Percentiles rank a stretch among this genome's conserved stretches.
phyloP scores from a whole-genome alignment of 2,329 filamentous ascomycete species.

The Neocucurbitaria cava region DNA sequence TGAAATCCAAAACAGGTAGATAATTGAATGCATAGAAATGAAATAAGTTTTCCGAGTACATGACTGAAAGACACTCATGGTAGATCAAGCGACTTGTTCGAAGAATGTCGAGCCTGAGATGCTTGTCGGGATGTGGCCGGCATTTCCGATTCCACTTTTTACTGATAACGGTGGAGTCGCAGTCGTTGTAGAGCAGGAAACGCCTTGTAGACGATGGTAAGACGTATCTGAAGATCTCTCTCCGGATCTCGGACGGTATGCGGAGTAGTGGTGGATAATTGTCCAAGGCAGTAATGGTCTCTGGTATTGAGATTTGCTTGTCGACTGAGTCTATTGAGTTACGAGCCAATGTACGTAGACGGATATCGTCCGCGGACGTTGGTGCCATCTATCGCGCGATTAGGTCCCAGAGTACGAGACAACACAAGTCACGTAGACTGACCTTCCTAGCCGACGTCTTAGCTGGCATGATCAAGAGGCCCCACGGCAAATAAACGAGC shows the following conservation, averaged over 20 bases:
- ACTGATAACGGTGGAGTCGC: constrained; percentile 48
- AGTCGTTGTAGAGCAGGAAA: constrained; percentile 56
- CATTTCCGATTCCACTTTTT: constrained; percentile 47
- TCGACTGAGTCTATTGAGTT: constrained; percentile 40
- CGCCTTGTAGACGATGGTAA: constrained; percentile 50
- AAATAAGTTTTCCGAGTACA: constrained; percentile 50
- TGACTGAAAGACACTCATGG: constrained; percentile 47
- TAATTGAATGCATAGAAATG: constrained; percentile 51
- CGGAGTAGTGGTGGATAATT: constrained; percentile 46
- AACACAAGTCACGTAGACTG: constrained; percentile 19
- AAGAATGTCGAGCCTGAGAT: constrained; percentile 44
- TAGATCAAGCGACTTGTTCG: constrained; percentile 48
- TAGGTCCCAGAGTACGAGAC: constrained; percentile 3
- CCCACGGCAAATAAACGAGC: not conserved
- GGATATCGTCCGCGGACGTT: constrained; percentile 35
- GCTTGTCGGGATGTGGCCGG: constrained; percentile 42
- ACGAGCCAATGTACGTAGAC: constrained; percentile 30
- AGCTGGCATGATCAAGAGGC: constrained; percentile 35
- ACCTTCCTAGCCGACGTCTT: constrained; percentile 47
- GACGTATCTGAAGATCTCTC: constrained; percentile 48
- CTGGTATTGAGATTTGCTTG: constrained; percentile 46
- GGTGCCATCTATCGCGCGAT: constrained; percentile 36
- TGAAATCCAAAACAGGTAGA: constrained; percentile 49
- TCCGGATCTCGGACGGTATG: constrained; percentile 48
- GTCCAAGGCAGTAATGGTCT: constrained; percentile 46